phyloP scores from a whole-genome alignment of 257 asterid species.

The Nicotiana benthamiana region DNA sequence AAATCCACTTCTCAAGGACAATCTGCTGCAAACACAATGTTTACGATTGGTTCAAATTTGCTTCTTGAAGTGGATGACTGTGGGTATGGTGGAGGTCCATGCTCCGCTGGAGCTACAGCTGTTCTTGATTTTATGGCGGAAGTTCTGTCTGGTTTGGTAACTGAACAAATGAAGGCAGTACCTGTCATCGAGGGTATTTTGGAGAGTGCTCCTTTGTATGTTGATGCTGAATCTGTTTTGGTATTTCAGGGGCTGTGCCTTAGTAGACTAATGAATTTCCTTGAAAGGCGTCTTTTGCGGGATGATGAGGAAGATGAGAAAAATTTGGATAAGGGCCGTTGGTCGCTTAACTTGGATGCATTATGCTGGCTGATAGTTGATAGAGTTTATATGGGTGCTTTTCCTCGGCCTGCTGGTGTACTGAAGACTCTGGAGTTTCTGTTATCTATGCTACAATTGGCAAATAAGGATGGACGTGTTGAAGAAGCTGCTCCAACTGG shows the following conservation, averaged over 20 bases:
- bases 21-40: conserved; percentile 40
- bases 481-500: conserved; percentile 80
- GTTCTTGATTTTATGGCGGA: conserved; percentile 87
- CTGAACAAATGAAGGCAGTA: conserved; percentile 82
- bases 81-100: conserved; percentile 99
- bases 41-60: conserved; percentile 49
- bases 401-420: conserved; percentile 83
- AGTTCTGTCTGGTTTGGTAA: conserved; percentile 73
- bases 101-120: conserved; percentile 96
- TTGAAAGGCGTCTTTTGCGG: conserved; percentile 87
- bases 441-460: conserved; percentile 93
- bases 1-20: conserved; percentile 50
- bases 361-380: conserved; percentile 89
- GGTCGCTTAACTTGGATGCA: conserved; percentile 88
- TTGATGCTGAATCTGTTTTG: conserved; percentile 81
- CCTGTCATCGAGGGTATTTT: conserved; percentile 58
- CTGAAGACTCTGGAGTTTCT: conserved; percentile 85
- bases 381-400: conserved; percentile 95
- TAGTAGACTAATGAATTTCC: conserved; percentile 85
- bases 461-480: conserved; percentile 94
- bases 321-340: conserved; percentile 73
- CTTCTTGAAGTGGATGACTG: conserved; percentile 91
- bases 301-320: conserved; percentile 94
- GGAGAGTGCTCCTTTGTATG: conserved; percentile 77
- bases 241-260: conserved; percentile 95